phyloP scores from a whole-genome alignment of 2,329 filamentous ascomycete species.

The Ascochyta koolunga region DNA sequence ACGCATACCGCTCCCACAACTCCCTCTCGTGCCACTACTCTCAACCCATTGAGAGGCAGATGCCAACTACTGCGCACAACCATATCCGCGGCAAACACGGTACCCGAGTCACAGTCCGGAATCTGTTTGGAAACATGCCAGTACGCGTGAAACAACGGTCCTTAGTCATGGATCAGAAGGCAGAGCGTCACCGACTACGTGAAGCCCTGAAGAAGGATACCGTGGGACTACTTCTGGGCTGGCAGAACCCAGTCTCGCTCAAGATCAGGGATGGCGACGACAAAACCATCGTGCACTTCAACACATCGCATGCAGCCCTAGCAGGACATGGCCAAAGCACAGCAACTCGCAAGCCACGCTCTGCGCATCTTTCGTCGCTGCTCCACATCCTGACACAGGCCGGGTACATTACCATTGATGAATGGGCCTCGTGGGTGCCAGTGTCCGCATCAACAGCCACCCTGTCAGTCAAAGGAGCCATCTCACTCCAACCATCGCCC shows the following conservation, averaged over 20 bases:
- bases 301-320: conserved; percentile 11
- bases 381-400: conserved; percentile 67
- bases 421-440: conserved; percentile 68
- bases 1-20: conserved; percentile 65
- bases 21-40: conserved; percentile 74
- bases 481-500: conserved; percentile 73
- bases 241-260: conserved; percentile 63
- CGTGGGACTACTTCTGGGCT: conserved; percentile 72
- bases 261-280: conserved; percentile 61
- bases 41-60: conserved; percentile 66
- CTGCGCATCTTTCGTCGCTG: conserved; percentile 27
- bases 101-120: conserved; percentile 75
- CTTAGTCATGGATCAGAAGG: conserved; percentile 55
- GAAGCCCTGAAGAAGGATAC: conserved; percentile 64
- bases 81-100: conserved; percentile 66
- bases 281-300: conserved; percentile 45
- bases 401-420: conserved; percentile 62
- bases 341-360: conserved; percentile 10
- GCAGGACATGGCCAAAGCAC: neutral
- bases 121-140: conserved; percentile 89
- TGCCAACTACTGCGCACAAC: conserved; percentile 66
- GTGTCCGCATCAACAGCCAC: conserved; percentile 69
- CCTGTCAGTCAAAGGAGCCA: conserved; percentile 70
- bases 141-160: conserved; percentile 84
- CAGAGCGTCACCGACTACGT: conserved; percentile 68